A percentile compares a stretch with the other conserved stretches of the same genome.
These are phyloP conservation scores for Trichosporon asahii DNA, from an alignment of 1,284 basidiomycete genomes.

Conservation along the genomic window DNA sequence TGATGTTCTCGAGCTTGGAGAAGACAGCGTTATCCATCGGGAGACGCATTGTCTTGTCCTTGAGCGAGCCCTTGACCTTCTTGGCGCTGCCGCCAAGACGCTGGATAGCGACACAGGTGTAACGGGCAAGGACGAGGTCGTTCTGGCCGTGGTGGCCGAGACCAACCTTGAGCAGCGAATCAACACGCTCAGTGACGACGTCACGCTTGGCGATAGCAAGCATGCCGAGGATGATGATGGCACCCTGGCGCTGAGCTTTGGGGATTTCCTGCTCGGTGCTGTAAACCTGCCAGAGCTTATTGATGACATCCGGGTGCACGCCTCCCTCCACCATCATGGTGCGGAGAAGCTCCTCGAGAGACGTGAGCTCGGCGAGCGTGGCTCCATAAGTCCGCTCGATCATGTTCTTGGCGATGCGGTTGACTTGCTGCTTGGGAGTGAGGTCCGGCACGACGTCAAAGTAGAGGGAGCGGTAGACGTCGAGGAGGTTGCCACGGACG, in stretches of 20 bases:
- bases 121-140: slow-evolving; percentile 84
- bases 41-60: slow-evolving; percentile 79
- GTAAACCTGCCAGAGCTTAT: slow-evolving; percentile 94
- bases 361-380: slow-evolving; percentile 91
- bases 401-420: slow-evolving; percentile 96
- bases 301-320: slow-evolving; percentile 78
- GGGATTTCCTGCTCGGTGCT: slow-evolving; percentile 72
- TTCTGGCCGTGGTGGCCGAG: slow-evolving; percentile 79
- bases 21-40: slow-evolving; percentile 89
- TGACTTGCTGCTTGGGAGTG: slow-evolving; percentile 79
- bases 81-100: slow-evolving; percentile 90
- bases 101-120: slow-evolving; percentile 90
- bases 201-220: slow-evolving; percentile 78
- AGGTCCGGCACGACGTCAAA: slow-evolving; percentile 70
- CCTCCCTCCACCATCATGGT: slow-evolving; percentile 79
- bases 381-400: slow-evolving; percentile 90
- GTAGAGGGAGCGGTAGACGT: slow-evolving; percentile 84
- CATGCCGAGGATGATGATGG: slow-evolving; percentile 95
- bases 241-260: slow-evolving; percentile 78
- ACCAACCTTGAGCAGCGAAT: slow-evolving; percentile 82
- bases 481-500: slow-evolving; percentile 78
- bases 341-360: slow-evolving; percentile 91
- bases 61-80: slow-evolving; percentile 94
- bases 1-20: slow-evolving; percentile 69
- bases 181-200: slow-evolving; percentile 83